Evolutionary conservation across 2,329 filamentous ascomycete genomes (phyloP), one percentile per base, ranked within the genome.

Genomic region (Penicillium sp.): DNA sequence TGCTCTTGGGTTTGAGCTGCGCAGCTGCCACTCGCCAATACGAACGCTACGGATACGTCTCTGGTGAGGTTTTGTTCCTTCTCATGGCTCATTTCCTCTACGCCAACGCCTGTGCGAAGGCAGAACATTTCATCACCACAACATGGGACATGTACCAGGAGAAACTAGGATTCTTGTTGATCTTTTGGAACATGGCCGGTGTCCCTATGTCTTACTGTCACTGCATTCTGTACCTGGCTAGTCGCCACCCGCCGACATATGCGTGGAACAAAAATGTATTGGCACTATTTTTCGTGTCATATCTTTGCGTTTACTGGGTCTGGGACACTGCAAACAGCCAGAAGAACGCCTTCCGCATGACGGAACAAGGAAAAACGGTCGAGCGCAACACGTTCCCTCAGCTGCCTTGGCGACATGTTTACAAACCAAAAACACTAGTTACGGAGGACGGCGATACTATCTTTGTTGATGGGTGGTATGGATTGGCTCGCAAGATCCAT

Each of bases 131-230:
- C 69, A 96, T 96, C 72, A 84, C 90, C 56, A 88, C 89, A 4
- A 94, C 89, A 49, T 96, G 91, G 88, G 91, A 96, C 69, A 96
- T 96, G 88, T 96, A 94, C 79, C 92, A 90, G 68, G 91, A 96
- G 79, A 96, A 96, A 77, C 91, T 89, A 82, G 91, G 91, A 36
- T 96, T 96, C 78, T 95, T 96, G 91, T 84, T 96, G 64, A 95
- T 94, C 72, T 96, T 96, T 84, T 96, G 91, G 91, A 96, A 96
- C 75, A 81, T 96, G 70, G 91, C 91, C 36, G 91, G 91, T 60
- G 91, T 96, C 12, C 91, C 91, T 6, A 82, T 96, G 53, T 90
- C 86, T 30, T 96, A 96, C 81, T 95, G 91, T 77, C 91, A 96
- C 79, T 94, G 89, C 81, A 92, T 89, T 36, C 83, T 96, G 64